Evolutionary conservation across 2,329 filamentous ascomycete species (phyloP).

Genomic region (Lecanosticta acicola): DNA sequence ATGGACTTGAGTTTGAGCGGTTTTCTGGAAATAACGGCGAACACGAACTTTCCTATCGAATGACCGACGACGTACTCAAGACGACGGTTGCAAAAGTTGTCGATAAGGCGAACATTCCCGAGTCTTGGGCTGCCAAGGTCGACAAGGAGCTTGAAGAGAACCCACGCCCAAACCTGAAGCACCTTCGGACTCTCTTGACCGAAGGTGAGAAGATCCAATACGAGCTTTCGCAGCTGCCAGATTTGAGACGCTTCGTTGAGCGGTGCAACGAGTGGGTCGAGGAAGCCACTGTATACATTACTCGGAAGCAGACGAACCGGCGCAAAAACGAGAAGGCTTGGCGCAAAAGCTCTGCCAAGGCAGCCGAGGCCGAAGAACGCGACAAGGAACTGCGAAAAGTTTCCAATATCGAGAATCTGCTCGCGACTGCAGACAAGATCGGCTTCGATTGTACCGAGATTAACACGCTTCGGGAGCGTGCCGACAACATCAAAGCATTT

Average conservation of each 20-base stretch:
- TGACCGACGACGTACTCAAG: constrained; percentile 64
- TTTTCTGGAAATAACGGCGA: constrained; percentile 50
- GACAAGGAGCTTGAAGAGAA: constrained; percentile 78
- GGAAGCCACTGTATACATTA: constrained; percentile 91
- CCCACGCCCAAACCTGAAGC: constrained; percentile 76
- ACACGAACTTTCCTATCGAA: constrained; percentile 72
- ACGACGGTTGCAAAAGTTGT: constrained; percentile 66
- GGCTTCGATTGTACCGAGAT: constrained; percentile 95
- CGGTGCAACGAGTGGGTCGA: constrained; percentile 97
- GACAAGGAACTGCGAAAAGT: constrained; percentile 81
- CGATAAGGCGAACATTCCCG: constrained; percentile 80
- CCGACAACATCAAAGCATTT: constrained; percentile 77
- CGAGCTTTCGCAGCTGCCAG: constrained; percentile 73
- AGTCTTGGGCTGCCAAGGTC: constrained; percentile 86
- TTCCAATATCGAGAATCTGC: constrained; percentile 77
- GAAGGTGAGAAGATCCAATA: constrained; percentile 97
- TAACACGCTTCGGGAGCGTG: constrained; percentile 74
- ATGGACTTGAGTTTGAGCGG: constrained; percentile 59
- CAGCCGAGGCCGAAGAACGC: constrained; percentile 73
- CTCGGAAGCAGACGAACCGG: constrained; percentile 93
- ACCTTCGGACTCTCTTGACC: constrained; percentile 72
- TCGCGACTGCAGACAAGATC: constrained; percentile 76
- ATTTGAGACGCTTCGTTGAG: constrained; percentile 84
- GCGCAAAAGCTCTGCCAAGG: constrained; percentile 66
- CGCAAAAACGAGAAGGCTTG: constrained; percentile 89